Base-by-base conservation (phyloP, 2,329 filamentous ascomycete genomes). In the Claviceps quebecensis region DNA sequence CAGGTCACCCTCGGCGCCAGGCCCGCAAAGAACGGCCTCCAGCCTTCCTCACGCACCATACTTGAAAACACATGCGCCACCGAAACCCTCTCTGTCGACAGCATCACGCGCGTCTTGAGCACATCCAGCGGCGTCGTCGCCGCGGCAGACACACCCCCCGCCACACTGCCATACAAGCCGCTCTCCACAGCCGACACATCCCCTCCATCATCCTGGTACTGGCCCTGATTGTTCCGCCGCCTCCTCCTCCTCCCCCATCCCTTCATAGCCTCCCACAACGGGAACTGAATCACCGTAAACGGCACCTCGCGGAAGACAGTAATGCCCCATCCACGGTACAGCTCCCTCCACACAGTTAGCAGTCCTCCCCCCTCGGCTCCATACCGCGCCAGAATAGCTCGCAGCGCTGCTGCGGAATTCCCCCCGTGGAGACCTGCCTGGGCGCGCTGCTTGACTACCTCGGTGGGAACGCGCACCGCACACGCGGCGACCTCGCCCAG, bases 211-310 rank as follows among this genome's bases (percentile, higher is more conserved):
- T 34, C 48, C 16, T 7, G 26, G 26, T 58, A 2, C 62, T 59
- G 16, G 56, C 58, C 3, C 9, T 34, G 29, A 34, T 34, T 34
- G 3, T 34, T 11, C 48, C 54, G 2, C 55, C 54, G 37, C 61
- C 47, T 62, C 45, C 70, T 64, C 47, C 34, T 47, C 40, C 22
- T 9, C 16, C 47, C 74, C 77, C 80, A 87, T 43, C 74, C 73
- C 75, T 96, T 97, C 76, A 97, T 78, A 4, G 77, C 81, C 69
- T 98, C 93, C 93, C 93, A 98, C 56, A 98, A 76, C 45, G 93
- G 93, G 65, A 98, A 98, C 68, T 98, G 93, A 56, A 98, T 86
- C 9, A 96, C 83, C 2, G 94, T 97, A 63, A 98, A 98, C 4
- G 93, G 93, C 55, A 98, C 90, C 73, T 98, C 93, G 53, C 93